Percentiles rank a stretch among this genome's conserved stretches.
Evolutionary conservation across 2,329 filamentous ascomycete genomes (phyloP).

Genomic region (Fusarium lateritium): DNA sequence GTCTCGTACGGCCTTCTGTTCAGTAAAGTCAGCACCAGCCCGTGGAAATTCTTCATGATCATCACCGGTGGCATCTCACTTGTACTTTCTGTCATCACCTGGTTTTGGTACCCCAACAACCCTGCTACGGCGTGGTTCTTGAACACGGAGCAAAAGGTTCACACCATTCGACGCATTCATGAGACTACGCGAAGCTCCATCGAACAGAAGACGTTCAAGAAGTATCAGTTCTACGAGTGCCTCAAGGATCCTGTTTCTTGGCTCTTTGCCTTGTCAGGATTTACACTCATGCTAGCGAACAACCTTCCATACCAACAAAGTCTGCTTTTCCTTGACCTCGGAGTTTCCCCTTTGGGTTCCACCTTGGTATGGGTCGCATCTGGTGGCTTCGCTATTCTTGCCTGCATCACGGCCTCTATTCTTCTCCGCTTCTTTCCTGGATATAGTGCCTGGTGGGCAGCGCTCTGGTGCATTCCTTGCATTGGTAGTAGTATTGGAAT

Average conservation of each 20-base stretch:
- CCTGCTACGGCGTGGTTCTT: conserved; percentile 10
- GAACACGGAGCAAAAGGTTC: conserved; percentile 6
- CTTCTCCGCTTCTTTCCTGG: conserved; percentile 34
- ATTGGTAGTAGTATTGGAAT: conserved; percentile 37
- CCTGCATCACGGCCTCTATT: conserved; percentile 37
- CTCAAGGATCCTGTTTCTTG: background rate
- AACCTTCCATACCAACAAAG: conserved; percentile 7
- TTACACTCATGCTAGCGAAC: conserved; percentile 8
- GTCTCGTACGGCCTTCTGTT: background rate
- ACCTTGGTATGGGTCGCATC: conserved; percentile 3
- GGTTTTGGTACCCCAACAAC: conserved; percentile 13
- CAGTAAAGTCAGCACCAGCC: conserved; percentile 3
- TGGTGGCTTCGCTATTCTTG: conserved; percentile 1
- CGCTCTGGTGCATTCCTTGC: conserved; percentile 43
- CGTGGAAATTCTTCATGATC: conserved; percentile 17
- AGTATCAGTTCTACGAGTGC: background rate
- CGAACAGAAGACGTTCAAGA: conserved; percentile 14
- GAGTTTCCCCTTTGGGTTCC: background rate
- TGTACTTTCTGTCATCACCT: background rate
- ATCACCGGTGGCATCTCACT: conserved; percentile 1
- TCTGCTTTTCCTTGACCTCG: conserved; percentile 4
- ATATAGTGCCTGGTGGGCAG: conserved; percentile 41
- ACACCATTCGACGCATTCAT: background rate
- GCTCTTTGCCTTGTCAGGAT: background rate
- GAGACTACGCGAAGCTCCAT: background rate